phyloP scores from a whole-genome alignment of 2,329 filamentous ascomycete species.

The Aquanectria penicillioides region DNA sequence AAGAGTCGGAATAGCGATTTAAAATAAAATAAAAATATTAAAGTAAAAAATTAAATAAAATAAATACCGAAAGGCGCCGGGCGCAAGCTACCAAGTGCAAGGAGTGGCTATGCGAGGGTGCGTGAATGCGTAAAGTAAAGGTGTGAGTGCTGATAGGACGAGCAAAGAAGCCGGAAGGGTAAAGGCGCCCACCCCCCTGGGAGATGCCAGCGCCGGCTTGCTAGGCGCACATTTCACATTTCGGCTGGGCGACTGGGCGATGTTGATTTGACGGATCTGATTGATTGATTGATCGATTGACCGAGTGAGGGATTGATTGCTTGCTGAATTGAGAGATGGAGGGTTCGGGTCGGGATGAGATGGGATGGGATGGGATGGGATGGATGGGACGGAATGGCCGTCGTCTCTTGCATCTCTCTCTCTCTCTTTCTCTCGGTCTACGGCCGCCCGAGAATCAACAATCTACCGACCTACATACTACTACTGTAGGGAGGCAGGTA shows the following conservation, averaged over 20 bases:
- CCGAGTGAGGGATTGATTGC: background rate
- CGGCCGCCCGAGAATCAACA: too few relatives aligned
- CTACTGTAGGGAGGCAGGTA: too few relatives aligned
- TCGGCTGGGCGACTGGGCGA: constrained; percentile 6
- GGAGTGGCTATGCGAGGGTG: background rate
- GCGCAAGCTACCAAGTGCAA: constrained; percentile 1
- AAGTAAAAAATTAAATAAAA: background rate
- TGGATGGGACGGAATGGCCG: constrained; percentile 5
- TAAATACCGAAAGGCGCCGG: background rate
- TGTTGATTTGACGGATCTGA: constrained; percentile 9
- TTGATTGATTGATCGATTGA: constrained; percentile 8
- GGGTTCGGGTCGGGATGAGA: background rate
- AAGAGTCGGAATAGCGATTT: background rate
- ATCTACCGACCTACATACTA: too few relatives aligned
- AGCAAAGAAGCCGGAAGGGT: constrained; percentile 17
- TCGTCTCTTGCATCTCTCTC: background rate
- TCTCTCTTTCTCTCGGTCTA: background rate
- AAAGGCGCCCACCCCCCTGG: constrained; percentile 19
- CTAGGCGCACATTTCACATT: constrained; percentile 15
- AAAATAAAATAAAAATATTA: background rate
- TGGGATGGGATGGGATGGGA: constrained; percentile 4
- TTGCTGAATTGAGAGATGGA: background rate
- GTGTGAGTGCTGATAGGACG: constrained; percentile 16
- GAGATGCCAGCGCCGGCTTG: constrained; percentile 18
- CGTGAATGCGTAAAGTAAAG: constrained; percentile 14